Percentiles rank a stretch among this genome's conserved stretches.
These are phyloP conservation scores for Apophysomyces ossiformis DNA, from an alignment of 371 early-diverging fungal genomes.

Conservation along the genomic window DNA sequence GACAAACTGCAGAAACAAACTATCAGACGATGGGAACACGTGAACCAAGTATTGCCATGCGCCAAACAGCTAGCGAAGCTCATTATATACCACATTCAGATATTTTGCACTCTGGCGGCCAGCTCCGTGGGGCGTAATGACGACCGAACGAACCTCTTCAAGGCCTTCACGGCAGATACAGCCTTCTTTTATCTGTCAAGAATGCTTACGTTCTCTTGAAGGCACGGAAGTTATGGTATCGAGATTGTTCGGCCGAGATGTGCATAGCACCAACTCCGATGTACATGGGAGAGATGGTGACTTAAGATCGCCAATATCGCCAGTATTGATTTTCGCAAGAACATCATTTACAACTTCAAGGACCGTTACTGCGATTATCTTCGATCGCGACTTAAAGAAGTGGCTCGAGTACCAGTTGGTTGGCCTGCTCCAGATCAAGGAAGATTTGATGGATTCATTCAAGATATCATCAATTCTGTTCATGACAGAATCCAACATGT, in stretches of 20 bases:
- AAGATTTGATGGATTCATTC: neutral
- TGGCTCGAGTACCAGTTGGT: conserved; percentile 7
- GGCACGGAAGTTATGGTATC: conserved; percentile 10
- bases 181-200: neutral
- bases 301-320: conserved; percentile 2
- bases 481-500: neutral
- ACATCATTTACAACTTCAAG: conserved; percentile 2
- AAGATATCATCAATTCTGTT: neutral
- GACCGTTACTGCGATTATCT: conserved; percentile 7
- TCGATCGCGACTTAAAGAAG: neutral
- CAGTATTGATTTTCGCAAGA: neutral
- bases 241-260: neutral
- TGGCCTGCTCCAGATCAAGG: neutral
- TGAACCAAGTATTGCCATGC: neutral
- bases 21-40: conserved; percentile 1
- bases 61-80: conserved; percentile 2
- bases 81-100: neutral
- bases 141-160: conserved; percentile 4
- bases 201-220: conserved; percentile 3
- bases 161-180: conserved; percentile 10
- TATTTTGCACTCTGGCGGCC: neutral
- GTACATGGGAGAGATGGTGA: neutral
- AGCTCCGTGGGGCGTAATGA: neutral
- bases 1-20: neutral
- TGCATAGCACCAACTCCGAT: conserved; percentile 5